These are phyloP conservation scores for Stagonosporopsis vannaccii DNA, from an alignment of 2,329 filamentous ascomycete species.

Conservation along the genomic window DNA sequence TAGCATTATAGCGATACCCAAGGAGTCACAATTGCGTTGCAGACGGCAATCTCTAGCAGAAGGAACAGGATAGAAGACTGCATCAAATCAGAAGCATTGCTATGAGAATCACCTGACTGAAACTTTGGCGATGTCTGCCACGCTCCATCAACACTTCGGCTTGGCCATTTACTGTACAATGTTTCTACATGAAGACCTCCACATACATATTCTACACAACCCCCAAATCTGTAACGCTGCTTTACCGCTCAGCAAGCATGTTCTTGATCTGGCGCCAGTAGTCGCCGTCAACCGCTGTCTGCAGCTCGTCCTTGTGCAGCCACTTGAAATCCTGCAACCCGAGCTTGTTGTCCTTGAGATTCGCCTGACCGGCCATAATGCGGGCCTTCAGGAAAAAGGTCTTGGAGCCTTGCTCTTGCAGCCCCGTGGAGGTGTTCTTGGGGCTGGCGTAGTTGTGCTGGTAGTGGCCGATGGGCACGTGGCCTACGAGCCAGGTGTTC, in stretches of 20 bases:
- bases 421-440: conserved; percentile 23
- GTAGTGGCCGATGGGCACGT: conserved; percentile 84
- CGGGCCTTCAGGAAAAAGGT: conserved; percentile 95
- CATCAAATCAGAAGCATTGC: conserved; percentile 4
- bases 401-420: conserved; percentile 72
- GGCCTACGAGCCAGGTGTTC: conserved; percentile 98
- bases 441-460: conserved; percentile 62
- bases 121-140: conserved; percentile 6
- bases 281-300: conserved; percentile 67
- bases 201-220: conserved; percentile 15
- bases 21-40: not conserved
- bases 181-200: conserved; percentile 12
- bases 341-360: conserved; percentile 74
- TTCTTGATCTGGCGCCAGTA: conserved; percentile 82
- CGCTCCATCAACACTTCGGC: not conserved
- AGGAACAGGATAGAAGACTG: not conserved
- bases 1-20: conserved; percentile 17
- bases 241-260: conserved; percentile 80
- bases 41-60: not conserved
- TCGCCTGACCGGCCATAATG: conserved; percentile 95
- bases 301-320: conserved; percentile 88
- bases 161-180: conserved; percentile 11
- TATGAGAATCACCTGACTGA: not conserved
- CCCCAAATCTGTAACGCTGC: not conserved
- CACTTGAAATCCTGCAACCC: conserved; percentile 87